These are phyloP conservation scores for Hanseniaspora thailandica DNA, from an alignment of 805 yeast genomes.

Conservation along the genomic window DNA sequence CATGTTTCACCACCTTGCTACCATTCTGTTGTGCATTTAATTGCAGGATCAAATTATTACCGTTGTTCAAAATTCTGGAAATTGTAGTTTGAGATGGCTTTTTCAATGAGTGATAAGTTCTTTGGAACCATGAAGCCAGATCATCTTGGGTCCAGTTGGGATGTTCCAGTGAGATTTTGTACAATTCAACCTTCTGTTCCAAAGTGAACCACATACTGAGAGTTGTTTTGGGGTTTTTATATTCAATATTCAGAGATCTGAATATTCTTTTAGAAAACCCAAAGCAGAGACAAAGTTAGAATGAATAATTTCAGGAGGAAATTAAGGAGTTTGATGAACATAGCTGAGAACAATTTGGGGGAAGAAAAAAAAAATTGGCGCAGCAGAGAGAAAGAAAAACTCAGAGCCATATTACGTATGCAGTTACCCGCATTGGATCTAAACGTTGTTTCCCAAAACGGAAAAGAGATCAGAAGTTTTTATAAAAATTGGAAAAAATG, in stretches of 20 bases:
- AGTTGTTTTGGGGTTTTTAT: not conserved
- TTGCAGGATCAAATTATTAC: constrained; percentile 36
- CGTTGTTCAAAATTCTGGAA: constrained; percentile 46
- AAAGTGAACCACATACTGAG: constrained; percentile 43
- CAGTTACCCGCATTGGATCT: not conserved
- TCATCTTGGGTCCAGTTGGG: constrained; percentile 59
- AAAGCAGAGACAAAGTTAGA: no score
- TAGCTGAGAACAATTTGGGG: not conserved
- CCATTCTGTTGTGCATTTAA: constrained; percentile 1
- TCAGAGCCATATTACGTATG: no score
- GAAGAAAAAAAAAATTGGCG: not conserved
- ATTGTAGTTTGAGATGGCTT: constrained; percentile 61
- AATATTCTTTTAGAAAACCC: no score
- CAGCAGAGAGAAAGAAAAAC: no score
- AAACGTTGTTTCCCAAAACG: not conserved
- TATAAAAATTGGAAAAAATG: no score
- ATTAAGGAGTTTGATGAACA: not conserved
- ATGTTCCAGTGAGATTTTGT: constrained; percentile 54
- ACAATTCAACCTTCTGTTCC: constrained; percentile 54
- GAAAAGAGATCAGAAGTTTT: no score
- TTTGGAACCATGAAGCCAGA: constrained; percentile 52
- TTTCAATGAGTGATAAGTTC: constrained; percentile 38
- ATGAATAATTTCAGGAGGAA: not conserved
- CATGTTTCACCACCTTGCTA: not conserved
- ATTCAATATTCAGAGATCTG: no score